These are phyloP conservation scores for Polytrichum formosum DNA, from an alignment of 225 moss, liverwort and hornwort species.

Conservation along the genomic window DNA sequence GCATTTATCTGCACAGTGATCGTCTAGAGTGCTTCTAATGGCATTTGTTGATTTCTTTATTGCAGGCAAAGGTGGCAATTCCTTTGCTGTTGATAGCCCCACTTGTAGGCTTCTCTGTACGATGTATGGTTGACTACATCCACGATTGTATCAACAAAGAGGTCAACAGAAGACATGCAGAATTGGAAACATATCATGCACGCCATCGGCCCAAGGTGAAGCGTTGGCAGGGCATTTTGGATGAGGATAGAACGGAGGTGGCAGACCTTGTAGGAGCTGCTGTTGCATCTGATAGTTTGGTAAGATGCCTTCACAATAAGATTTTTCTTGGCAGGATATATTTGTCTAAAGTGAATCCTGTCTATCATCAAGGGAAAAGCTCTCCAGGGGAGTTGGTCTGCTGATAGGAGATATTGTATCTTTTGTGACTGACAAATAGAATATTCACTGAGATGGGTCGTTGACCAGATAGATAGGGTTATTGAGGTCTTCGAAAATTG, in stretches of 20 bases:
- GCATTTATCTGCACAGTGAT: neutral
- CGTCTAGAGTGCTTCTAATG: conserved; percentile 12
- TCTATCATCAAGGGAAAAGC: neutral
- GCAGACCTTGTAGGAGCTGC: conserved; percentile 35
- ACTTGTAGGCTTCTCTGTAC: conserved; percentile 82
- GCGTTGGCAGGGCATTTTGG: conserved; percentile 86
- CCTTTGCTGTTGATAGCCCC: conserved; percentile 83
- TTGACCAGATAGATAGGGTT: neutral
- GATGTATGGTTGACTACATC: conserved; percentile 80
- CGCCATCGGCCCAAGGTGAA: conserved; percentile 67
- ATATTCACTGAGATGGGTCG: no score
- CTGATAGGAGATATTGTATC: neutral
- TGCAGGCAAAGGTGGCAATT: conserved; percentile 71
- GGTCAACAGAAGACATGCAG: conserved; percentile 49
- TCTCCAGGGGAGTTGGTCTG: neutral
- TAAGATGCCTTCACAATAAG: conserved; percentile 14
- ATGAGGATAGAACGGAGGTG: conserved; percentile 73
- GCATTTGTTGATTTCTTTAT: neutral
- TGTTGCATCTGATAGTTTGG: conserved; percentile 41
- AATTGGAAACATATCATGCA: conserved; percentile 58
- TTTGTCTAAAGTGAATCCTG: no score
- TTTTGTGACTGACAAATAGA: no score
- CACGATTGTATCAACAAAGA: conserved; percentile 54
- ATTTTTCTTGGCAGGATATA: neutral
- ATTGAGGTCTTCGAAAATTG: neutral